A percentile compares a stretch with the other conserved stretches of the same genome.
Conservation (phyloP, 1,284 basidiomycete species). For the Golubevia sp. region DNA sequence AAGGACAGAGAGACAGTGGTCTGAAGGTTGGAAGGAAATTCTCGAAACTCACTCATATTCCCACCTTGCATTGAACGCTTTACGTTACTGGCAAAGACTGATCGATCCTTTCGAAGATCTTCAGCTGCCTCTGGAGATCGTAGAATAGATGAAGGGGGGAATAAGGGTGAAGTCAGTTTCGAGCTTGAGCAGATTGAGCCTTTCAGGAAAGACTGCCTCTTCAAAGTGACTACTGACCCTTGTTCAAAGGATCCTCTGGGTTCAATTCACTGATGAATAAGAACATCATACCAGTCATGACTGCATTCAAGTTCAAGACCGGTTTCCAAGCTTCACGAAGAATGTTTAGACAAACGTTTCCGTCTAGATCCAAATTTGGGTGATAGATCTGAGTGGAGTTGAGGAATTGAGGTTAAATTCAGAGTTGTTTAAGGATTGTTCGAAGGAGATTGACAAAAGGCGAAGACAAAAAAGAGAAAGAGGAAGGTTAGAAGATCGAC, state of each 20-base stretch:
- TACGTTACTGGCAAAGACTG: conserved; percentile 46
- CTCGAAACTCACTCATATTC: conserved; percentile 30
- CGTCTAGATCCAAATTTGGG: conserved; percentile 95
- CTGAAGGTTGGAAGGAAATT: not conserved
- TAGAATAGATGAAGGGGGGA: conserved; percentile 6
- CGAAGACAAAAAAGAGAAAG: not conserved
- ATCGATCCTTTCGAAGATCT: conserved; percentile 47
- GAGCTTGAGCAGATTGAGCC: no score
- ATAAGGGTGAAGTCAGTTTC: no score
- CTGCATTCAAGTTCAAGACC: conserved; percentile 92
- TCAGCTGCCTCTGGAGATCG: conserved; percentile 58
- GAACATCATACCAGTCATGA: conserved; percentile 97
- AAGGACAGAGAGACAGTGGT: not conserved
- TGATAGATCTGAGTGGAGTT: conserved; percentile 81
- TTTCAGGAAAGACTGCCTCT: no score
- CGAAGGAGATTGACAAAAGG: conserved; percentile 8
- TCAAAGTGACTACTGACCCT: conserved; percentile 68
- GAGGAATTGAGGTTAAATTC: not conserved
- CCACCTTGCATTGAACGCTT: conserved; percentile 40
- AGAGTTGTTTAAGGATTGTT: not conserved
- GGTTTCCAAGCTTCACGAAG: conserved; percentile 99
- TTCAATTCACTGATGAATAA: conserved; percentile 93
- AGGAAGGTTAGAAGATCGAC: conserved; percentile 1
- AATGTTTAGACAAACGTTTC: conserved; percentile 87
- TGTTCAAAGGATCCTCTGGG: conserved; percentile 96